Conservation (phyloP, 441 rosid genomes). For the Gossypium schwendimanii region DNA sequence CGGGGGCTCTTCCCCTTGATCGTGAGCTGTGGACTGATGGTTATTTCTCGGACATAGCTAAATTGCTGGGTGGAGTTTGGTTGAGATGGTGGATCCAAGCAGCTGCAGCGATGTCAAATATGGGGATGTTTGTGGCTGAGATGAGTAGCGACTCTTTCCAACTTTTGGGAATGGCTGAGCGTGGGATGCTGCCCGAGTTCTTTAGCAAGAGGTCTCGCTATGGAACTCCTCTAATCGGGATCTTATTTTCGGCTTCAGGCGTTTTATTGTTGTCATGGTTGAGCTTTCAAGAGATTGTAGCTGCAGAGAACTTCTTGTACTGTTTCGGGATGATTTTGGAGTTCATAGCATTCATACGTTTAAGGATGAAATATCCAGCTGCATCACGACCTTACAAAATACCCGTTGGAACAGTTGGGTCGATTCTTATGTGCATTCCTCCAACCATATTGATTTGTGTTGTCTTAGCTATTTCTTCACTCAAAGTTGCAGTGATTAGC, state of each 20-base stretch:
- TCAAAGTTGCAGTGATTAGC: conserved; percentile 6
- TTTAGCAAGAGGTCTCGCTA: conserved; percentile 4
- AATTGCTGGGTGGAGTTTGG: conserved; percentile 4
- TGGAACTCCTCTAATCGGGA: conserved; percentile 8
- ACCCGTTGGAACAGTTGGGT: conserved; percentile 1
- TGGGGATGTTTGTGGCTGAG: conserved; percentile 12
- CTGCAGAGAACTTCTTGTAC: conserved; percentile 8
- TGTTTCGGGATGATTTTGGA: conserved; percentile 7
- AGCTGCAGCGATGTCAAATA: not conserved
- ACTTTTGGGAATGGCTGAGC: conserved; percentile 2
- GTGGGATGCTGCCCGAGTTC: conserved; percentile 1
- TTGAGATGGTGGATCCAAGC: conserved; percentile 2
- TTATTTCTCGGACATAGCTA: conserved; percentile 9
- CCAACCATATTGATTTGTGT: conserved; percentile 8
- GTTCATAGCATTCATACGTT: not conserved
- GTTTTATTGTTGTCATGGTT: not conserved
- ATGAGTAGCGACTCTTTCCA: conserved; percentile 11
- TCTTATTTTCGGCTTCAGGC: conserved; percentile 2
- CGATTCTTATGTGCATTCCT: conserved; percentile 5
- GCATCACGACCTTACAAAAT: conserved; percentile 3
- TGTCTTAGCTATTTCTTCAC: conserved; percentile 2
- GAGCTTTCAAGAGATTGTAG: conserved; percentile 9
- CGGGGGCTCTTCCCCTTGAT: conserved; percentile 6
- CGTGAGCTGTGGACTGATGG: conserved; percentile 7
- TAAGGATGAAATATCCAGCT: not conserved